Conservation (phyloP, 768 basidiomycete species). For the Suillus paluster region DNA sequence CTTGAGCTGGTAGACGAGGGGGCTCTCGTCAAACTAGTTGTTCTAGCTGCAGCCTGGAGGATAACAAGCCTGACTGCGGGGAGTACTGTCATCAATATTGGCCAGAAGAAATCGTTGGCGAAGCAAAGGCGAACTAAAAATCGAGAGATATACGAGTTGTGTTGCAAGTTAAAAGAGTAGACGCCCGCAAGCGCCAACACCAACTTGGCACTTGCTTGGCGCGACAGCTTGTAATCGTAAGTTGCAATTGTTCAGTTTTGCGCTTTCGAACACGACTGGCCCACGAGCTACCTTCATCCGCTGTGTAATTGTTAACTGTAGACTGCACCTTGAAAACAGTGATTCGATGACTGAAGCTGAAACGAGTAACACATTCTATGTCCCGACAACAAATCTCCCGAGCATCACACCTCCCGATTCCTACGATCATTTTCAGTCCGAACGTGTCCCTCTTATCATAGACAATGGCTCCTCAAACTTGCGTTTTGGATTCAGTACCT, state of each 20-base stretch:
- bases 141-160: too few relatives aligned
- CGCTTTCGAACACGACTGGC: background rate
- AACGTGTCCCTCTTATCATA: slow-evolving; percentile 72
- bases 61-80: background rate
- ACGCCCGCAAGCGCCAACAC: too few relatives aligned
- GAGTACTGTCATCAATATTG: background rate
- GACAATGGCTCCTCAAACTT: slow-evolving; percentile 88
- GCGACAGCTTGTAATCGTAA: background rate
- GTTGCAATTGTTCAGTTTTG: background rate
- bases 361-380: slow-evolving; percentile 16
- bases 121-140: background rate
- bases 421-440: slow-evolving; percentile 55
- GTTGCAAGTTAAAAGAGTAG: too few relatives aligned
- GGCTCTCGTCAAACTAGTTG: background rate
- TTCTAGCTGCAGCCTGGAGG: background rate
- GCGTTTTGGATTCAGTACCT: slow-evolving; percentile 82
- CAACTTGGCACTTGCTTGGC: background rate
- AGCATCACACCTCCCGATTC: slow-evolving; percentile 43
- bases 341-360: background rate
- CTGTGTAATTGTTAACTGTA: background rate
- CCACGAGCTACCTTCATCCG: background rate
- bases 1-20: too few relatives aligned
- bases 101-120: too few relatives aligned
- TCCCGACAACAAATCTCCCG: slow-evolving; percentile 34
- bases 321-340: background rate